These are phyloP conservation scores for Nannochloris sp. DNA, from an alignment of 139 green algal genomes.

Conservation along the genomic window DNA sequence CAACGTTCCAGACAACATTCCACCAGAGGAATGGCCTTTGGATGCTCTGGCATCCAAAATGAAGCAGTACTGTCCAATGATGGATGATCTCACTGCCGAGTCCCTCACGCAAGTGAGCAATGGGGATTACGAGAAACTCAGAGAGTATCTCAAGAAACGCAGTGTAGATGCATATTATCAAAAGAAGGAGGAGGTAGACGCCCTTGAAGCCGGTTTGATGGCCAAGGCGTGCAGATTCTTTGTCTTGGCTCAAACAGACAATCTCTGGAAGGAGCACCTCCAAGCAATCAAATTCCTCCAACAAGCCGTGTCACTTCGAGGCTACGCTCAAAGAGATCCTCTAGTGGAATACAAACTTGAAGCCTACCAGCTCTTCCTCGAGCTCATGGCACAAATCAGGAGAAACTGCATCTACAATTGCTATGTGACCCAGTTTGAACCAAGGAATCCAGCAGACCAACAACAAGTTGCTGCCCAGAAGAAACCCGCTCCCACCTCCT, in stretches of 20 bases:
- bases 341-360: slow-evolving; percentile 99
- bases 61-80: slow-evolving; percentile 87
- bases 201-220: slow-evolving; percentile 65
- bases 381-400: slow-evolving; percentile 82
- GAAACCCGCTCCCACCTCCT: slow-evolving; percentile 1
- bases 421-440: slow-evolving; percentile 12
- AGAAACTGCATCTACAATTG: slow-evolving; percentile 99
- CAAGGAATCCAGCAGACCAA: neutral
- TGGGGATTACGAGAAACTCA: slow-evolving; percentile 63
- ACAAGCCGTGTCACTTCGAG: slow-evolving; percentile 85
- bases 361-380: slow-evolving; percentile 80
- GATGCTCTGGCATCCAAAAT: slow-evolving; percentile 82
- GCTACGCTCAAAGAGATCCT: slow-evolving; percentile 84
- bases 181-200: slow-evolving; percentile 71
- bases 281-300: slow-evolving; percentile 97
- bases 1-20: slow-evolving; percentile 65
- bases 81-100: slow-evolving; percentile 60
- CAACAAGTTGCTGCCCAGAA: neutral
- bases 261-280: slow-evolving; percentile 97
- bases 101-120: slow-evolving; percentile 12
- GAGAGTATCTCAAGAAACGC: slow-evolving; percentile 49
- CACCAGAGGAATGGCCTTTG: slow-evolving; percentile 70
- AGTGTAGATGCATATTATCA: slow-evolving; percentile 59
- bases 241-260: slow-evolving; percentile 89
- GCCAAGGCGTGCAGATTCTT: slow-evolving; percentile 88